phyloP scores from a whole-genome alignment of 441 rosid genomes.

The Aleurites moluccanus region DNA sequence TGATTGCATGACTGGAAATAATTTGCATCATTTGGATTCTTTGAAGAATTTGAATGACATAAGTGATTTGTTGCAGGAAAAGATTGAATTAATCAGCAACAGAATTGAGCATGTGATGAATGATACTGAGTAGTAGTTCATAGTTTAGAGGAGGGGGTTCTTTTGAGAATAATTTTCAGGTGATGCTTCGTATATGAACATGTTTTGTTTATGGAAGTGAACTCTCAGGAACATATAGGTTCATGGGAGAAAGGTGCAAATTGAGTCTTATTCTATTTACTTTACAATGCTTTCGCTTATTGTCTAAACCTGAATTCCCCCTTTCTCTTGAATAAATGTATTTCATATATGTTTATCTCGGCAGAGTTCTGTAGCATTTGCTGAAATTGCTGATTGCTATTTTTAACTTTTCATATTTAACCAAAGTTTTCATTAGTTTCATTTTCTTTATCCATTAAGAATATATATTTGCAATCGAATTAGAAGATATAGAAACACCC shows the following conservation, averaged over 20 bases:
- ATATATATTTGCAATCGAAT: neutral
- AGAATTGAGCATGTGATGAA: conserved; percentile 8
- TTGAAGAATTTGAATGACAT: conserved; percentile 19
- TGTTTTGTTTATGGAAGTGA: neutral
- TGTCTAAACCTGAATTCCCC: neutral
- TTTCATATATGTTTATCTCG: neutral
- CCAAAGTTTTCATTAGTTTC: neutral
- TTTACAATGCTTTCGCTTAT: neutral
- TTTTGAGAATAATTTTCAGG: neutral
- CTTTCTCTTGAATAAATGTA: neutral
- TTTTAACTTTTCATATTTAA: neutral
- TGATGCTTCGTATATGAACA: neutral
- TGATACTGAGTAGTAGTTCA: neutral
- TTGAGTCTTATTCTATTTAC: neutral
- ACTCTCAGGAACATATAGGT: neutral
- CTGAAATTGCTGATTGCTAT: neutral
- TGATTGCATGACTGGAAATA: conserved; percentile 3
- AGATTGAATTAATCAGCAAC: neutral
- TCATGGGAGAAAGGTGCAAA: neutral
- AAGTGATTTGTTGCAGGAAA: conserved; percentile 12
- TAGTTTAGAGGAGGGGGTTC: neutral
- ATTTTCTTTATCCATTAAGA: too few relatives aligned
- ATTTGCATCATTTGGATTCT: neutral
- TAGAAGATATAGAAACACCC: neutral
- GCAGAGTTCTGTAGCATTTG: neutral